These are phyloP conservation scores for Pueraria montana DNA, from an alignment of 306 rosid genomes.

Conservation along the genomic window DNA sequence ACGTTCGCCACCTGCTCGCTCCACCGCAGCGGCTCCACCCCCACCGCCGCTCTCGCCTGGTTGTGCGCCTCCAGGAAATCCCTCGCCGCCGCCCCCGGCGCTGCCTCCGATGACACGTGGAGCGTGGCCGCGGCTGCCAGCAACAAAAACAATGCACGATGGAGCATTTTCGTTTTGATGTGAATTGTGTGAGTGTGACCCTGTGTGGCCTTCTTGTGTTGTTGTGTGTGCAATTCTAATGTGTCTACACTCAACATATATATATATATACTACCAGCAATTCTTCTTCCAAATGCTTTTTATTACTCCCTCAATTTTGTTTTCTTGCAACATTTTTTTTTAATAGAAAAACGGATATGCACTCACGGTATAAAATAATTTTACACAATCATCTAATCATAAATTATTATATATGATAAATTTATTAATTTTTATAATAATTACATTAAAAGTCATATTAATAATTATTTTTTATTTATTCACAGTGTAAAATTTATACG, in stretches of 20 bases:
- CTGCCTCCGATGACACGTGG: background rate
- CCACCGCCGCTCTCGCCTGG: conserved; percentile 82
- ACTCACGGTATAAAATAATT: too few relatives aligned
- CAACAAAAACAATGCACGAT: background rate
- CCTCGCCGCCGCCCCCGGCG: background rate
- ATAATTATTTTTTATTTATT: too few relatives aligned
- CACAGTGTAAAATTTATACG: too few relatives aligned
- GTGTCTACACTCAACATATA: background rate
- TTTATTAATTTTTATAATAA: too few relatives aligned
- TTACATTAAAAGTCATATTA: too few relatives aligned
- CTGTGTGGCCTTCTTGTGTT: background rate
- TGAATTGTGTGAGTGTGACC: background rate
- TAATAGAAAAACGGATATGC: too few relatives aligned
- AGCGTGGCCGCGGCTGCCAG: background rate
- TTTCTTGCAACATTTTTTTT: too few relatives aligned
- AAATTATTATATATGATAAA: too few relatives aligned
- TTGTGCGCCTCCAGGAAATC: conserved; percentile 78
- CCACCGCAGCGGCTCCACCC: conserved; percentile 75
- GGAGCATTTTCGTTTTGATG: background rate
- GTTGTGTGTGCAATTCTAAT: background rate
- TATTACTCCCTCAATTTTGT: too few relatives aligned
- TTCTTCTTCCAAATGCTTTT: too few relatives aligned
- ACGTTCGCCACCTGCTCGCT: conserved; percentile 64
- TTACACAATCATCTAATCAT: too few relatives aligned
- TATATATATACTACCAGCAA: background rate